These are phyloP conservation scores for Sporopachydermia quercuum DNA, from an alignment of 805 yeast genomes.

Conservation along the genomic window DNA sequence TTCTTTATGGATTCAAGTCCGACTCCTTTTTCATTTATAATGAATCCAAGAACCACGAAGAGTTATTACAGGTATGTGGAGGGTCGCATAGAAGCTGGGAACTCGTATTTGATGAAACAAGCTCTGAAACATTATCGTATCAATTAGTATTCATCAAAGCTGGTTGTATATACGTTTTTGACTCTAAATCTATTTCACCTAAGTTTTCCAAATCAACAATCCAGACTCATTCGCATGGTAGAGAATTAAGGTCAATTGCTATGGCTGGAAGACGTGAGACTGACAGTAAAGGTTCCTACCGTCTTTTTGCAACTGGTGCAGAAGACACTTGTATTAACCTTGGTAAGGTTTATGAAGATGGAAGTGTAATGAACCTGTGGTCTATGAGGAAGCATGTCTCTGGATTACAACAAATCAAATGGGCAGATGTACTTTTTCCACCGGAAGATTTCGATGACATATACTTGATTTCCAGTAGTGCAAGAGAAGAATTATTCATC, in stretches of 20 bases:
- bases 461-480: conserved; percentile 35
- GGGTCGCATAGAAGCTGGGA: conserved; percentile 87
- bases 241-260: conserved; percentile 72
- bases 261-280: conserved; percentile 24
- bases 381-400: conserved; percentile 72
- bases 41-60: conserved; percentile 59
- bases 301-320: conserved; percentile 57
- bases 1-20: conserved; percentile 73
- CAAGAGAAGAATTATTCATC: conserved; percentile 74
- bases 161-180: too few species aligned
- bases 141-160: too few species aligned
- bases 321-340: conserved; percentile 76
- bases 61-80: conserved; percentile 65
- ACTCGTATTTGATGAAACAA: conserved; percentile 17
- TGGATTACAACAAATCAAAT: conserved; percentile 48
- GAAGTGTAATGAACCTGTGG: conserved; percentile 35
- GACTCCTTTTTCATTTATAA: conserved; percentile 69
- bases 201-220: too few species aligned
- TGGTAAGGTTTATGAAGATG: conserved; percentile 25
- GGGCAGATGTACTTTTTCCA: neutral
- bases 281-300: conserved; percentile 13
- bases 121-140: too few species aligned
- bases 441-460: conserved; percentile 4
- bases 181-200: too few species aligned
- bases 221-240: conserved; percentile 49